Base-by-base conservation (phyloP, 306 rosid genomes). In the Inga oerstediana region DNA sequence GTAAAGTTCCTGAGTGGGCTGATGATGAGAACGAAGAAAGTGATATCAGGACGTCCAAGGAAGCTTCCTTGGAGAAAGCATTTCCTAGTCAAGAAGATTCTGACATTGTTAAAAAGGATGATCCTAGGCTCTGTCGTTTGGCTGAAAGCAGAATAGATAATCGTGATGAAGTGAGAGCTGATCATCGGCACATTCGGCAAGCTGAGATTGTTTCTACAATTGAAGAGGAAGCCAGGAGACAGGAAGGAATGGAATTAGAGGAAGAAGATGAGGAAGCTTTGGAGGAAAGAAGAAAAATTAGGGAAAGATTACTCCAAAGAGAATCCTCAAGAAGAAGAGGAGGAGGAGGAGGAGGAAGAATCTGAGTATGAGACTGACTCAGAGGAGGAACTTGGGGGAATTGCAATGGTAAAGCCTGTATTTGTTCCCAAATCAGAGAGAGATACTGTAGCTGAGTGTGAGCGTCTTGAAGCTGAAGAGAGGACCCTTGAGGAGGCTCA, bases 301-400 rank as follows among this genome's bases (percentile, higher is more conserved):
- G 89, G 86, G 98, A 90, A 83, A 90, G 83, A 88, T 67, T 91
- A 86, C 93, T 89, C 76, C 97, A 93, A 54, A 96, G 93, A 84
- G 97, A 96, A 85, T 37, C 86, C 93, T 39, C 91, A 93, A 84
- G 98, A 93, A 79, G 97, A 92, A 46, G 93, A 73, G 52, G 92
- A 90, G 27, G 27, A 24, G 71, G 93, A 86, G 11, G 95, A 91
- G 32, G 95, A 91, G 13, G 95, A 91, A 87, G 98, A 91, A 43
- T 92, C 97, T 34, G 99, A 93, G 88, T 96, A 93, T 46, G 97
- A 94, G 87, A 96, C 99, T 75, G 97, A 92, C 83, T 96, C 98
- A 0, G 99, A 96, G 72, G 99, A 92, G 74, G 99, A 96, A 75
- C 92, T 82, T 44, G 75, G 91, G 0, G 97, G 99, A 30, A 90